A percentile compares a stretch with the other conserved stretches of the same genome.
phyloP scores from a whole-genome alignment of 2,329 filamentous ascomycete genomes.

The Alternaria viburni region DNA sequence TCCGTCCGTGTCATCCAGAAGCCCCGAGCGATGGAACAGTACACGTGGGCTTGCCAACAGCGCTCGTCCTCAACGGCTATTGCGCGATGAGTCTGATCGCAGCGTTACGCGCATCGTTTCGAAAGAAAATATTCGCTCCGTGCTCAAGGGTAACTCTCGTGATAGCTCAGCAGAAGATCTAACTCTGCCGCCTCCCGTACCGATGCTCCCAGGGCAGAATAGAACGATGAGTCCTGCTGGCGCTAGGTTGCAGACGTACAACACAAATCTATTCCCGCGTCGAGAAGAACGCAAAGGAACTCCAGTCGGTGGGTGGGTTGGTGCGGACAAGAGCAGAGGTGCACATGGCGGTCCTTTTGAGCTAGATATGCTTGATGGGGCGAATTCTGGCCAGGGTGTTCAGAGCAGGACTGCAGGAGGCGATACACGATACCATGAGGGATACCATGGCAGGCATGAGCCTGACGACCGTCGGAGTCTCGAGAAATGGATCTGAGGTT shows the following conservation, averaged over 20 bases:
- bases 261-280: constrained; percentile 41
- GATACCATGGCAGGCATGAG: background rate
- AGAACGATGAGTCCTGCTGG: background rate
- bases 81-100: constrained; percentile 1
- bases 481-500: background rate
- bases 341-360: background rate
- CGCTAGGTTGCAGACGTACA: constrained; percentile 29
- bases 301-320: constrained; percentile 16
- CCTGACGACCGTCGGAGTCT: background rate
- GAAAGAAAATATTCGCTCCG: constrained; percentile 42
- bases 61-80: constrained; percentile 3
- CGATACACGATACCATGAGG: background rate
- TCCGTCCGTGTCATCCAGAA: constrained; percentile 31
- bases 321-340: background rate
- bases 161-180: constrained; percentile 28
- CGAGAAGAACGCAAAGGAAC: constrained; percentile 19
- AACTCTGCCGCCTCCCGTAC: constrained; percentile 1
- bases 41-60: background rate
- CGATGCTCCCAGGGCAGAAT: background rate
- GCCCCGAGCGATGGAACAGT: constrained; percentile 15
- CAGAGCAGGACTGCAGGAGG: background rate
- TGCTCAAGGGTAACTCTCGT: constrained; percentile 23
- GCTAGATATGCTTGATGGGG: background rate
- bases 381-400: background rate
- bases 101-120: constrained; percentile 36